Conservation (phyloP, 352 stramenopile species). For the Hyaloperonospora brassicae region DNA sequence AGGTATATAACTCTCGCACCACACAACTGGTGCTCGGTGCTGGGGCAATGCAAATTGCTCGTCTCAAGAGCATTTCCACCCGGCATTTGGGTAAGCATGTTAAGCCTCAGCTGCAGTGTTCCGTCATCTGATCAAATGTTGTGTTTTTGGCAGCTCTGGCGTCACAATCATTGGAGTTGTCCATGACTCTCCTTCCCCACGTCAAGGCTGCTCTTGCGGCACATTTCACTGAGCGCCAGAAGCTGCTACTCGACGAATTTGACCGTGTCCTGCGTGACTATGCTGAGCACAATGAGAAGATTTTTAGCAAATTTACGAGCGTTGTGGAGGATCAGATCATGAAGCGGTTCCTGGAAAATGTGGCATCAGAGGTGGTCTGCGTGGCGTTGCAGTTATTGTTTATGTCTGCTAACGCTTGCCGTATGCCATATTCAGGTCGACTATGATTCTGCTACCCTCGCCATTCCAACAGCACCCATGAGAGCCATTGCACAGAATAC, state of each 20-base stretch:
- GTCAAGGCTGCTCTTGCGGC: conserved; percentile 92
- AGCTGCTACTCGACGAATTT: conserved; percentile 93
- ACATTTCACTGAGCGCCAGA: conserved; percentile 92
- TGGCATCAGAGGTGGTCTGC: conserved; percentile 45
- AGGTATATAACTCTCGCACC: conserved; percentile 94
- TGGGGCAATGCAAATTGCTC: conserved; percentile 93
- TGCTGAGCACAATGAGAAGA: conserved; percentile 94
- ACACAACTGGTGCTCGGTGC: conserved; percentile 94
- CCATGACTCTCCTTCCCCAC: conserved; percentile 91
- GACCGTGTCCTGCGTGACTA: conserved; percentile 94
- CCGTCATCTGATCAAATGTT: conserved; percentile 2
- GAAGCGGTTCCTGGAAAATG: conserved; percentile 83
- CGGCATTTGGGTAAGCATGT: conserved; percentile 82
- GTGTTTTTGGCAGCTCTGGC: conserved; percentile 65
- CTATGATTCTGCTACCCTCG: conserved; percentile 51
- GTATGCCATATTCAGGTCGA: conserved; percentile 44
- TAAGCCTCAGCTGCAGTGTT: not conserved
- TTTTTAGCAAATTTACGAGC: conserved; percentile 95
- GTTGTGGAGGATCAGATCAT: conserved; percentile 96
- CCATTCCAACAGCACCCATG: conserved; percentile 77
- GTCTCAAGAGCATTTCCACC: conserved; percentile 94
- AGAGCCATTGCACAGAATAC: conserved; percentile 92
- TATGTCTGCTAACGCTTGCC: conserved; percentile 27
- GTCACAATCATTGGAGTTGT: conserved; percentile 92
- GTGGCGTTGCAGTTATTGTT: conserved; percentile 11